Evolutionary conservation across 805 yeast species (phyloP).

Genomic region (Kuraishia hungarica): DNA sequence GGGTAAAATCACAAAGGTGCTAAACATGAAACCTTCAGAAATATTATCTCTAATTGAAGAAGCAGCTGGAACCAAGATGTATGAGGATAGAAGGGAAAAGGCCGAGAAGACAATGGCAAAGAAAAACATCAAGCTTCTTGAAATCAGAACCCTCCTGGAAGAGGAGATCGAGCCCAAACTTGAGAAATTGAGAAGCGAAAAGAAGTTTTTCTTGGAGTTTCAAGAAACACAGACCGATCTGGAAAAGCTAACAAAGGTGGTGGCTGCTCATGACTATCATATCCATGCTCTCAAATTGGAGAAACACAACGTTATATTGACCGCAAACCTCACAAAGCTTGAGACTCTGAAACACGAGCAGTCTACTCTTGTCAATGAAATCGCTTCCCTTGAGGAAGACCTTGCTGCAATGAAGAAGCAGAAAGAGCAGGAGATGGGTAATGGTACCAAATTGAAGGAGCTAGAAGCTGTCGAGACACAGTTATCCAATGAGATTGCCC

Average conservation of each 20-base stretch:
- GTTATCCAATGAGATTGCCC: constrained; percentile 53
- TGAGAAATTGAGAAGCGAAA: constrained; percentile 71
- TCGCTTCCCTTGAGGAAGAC: constrained; percentile 51
- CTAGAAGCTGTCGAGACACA: constrained; percentile 51
- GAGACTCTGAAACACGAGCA: constrained; percentile 33
- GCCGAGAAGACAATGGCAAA: constrained; percentile 89
- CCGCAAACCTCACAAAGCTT: constrained; percentile 31
- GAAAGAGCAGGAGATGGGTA: constrained; percentile 48
- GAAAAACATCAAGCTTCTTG: constrained; percentile 77
- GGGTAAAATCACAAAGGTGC: constrained; percentile 94
- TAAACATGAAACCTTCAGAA: constrained; percentile 92
- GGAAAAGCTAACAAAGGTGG: constrained; percentile 65
- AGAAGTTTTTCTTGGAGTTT: constrained; percentile 73
- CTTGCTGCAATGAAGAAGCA: constrained; percentile 41
- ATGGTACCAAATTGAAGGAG: constrained; percentile 51
- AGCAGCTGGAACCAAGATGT: constrained; percentile 96
- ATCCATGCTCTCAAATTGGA: constrained; percentile 29
- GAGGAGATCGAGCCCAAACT: constrained; percentile 94
- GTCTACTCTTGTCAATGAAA: constrained; percentile 43
- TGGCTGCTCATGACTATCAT: constrained; percentile 69
- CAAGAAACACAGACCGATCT: constrained; percentile 78
- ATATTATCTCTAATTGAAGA: constrained; percentile 89
- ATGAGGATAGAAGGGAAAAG: constrained; percentile 86
- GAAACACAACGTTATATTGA: constrained; percentile 33
- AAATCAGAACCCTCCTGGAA: constrained; percentile 58